Conservation (phyloP, 768 basidiomycete species). For the Kwoniella sp. region DNA sequence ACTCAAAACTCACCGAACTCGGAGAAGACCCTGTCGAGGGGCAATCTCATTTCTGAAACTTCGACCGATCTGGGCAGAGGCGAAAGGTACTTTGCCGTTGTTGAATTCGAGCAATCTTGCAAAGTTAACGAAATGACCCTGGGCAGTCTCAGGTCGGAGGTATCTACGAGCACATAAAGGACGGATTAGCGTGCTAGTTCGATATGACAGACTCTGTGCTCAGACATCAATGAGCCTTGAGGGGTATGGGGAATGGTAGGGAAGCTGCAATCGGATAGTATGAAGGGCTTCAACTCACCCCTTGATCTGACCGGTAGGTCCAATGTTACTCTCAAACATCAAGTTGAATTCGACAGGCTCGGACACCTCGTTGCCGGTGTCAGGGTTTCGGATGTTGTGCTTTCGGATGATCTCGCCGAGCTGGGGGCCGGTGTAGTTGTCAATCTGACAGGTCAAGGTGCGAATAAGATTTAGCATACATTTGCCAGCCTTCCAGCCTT, state of each 20-base stretch:
- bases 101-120: constrained; percentile 95
- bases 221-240: too few relatives aligned
- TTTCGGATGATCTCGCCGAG: constrained; percentile 82
- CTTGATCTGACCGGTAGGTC: constrained; percentile 94
- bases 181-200: not conserved
- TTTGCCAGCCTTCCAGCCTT: too few relatives aligned
- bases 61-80: constrained; percentile 93
- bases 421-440: constrained; percentile 88
- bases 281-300: too few relatives aligned
- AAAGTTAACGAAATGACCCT: constrained; percentile 99
- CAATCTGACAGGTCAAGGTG: constrained; percentile 63
- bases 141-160: constrained; percentile 96
- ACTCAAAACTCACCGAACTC: constrained; percentile 76
- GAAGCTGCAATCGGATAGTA: too few relatives aligned
- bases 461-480: too few relatives aligned
- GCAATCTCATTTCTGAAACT: constrained; percentile 98
- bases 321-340: constrained; percentile 97
- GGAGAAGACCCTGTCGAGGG: constrained; percentile 90
- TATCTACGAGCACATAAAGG: constrained; percentile 61
- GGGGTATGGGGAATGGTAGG: too few relatives aligned
- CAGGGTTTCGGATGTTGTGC: constrained; percentile 81
- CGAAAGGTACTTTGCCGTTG: constrained; percentile 93
- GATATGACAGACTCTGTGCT: too few relatives aligned
- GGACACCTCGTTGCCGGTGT: constrained; percentile 85
- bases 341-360: constrained; percentile 96